Base-by-base conservation (phyloP, 2,329 filamentous ascomycete species). In the Colletotrichum tabaci region DNA sequence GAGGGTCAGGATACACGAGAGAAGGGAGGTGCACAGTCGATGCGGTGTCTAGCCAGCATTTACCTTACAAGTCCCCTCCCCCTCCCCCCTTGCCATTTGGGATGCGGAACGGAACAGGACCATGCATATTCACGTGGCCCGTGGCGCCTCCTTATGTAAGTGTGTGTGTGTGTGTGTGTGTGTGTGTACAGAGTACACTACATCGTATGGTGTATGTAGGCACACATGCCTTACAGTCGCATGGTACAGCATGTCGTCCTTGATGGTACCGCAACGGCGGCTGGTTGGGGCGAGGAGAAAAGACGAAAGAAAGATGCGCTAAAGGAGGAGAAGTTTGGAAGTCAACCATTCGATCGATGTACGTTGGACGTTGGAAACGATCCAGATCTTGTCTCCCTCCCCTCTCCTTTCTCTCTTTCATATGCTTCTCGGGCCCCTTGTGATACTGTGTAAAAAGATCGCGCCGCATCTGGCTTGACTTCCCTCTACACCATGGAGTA, bases 71-170 rank as follows among this genome's bases (percentile, higher is more conserved):
- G 26, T 26, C 23, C 49, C 26, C 18, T 18, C 7, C 13, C 55
- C 35, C 35, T 8, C 18, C 55, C 35, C 35, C 18, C 55, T 23
- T 23, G n/a, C 35, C 35, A 16, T 35, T 16, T 40, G 18, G 12
- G 35, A 56, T 10, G 53, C 53, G 53, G 53, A 15, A 21, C 12
- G 35, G 53, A 40, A 40, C 53, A 56, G 38, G n/a, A 13, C n/a
- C 38, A 57, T 57, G 55, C 55, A 57, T 42, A 57, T 42, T 42
- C n/a, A 26, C 38, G 38, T 57, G 55, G 55, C 55, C 40, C n/a
- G 30, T 23, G 5, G 53, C 35, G n/a, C 55, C n/a, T 5, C 46
- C 18, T 2, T 52, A 52, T 12, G 52, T 55, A 12, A 18, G 26
- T n/a, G 12, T 55, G 30, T 55, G 18, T 55, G 16, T 55, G 30